Conservation (phyloP, 352 stramenopile species). For the Saprolegnia diclina region DNA sequence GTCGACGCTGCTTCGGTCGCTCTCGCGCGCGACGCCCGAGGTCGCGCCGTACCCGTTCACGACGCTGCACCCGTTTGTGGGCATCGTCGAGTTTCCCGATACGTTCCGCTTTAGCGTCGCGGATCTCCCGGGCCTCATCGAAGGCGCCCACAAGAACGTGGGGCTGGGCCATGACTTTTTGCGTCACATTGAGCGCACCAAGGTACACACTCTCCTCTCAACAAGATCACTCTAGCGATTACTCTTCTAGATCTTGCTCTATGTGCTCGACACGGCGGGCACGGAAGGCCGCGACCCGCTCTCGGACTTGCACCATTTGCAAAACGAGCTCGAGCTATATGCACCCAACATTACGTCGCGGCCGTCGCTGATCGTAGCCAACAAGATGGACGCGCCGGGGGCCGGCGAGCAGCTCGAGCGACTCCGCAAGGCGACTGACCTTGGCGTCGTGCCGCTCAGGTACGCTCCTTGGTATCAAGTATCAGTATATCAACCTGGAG, state of each 20-base stretch:
- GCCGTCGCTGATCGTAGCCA: slow-evolving; percentile 79
- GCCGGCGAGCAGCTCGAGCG: slow-evolving; percentile 77
- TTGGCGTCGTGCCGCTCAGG: slow-evolving; percentile 77
- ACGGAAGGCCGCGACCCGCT: slow-evolving; percentile 74
- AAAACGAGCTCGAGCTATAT: slow-evolving; percentile 83
- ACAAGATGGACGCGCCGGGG: slow-evolving; percentile 86
- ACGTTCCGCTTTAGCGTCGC: slow-evolving; percentile 88
- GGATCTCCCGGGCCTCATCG: slow-evolving; percentile 85
- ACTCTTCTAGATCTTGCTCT: slow-evolving; percentile 84
- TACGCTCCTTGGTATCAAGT: slow-evolving; percentile 22
- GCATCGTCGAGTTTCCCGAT: slow-evolving; percentile 93
- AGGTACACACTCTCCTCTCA: slow-evolving; percentile 44
- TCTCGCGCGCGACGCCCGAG: slow-evolving; percentile 90
- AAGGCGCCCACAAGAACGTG: slow-evolving; percentile 91
- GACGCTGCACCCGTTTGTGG: slow-evolving; percentile 94
- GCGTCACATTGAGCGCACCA: slow-evolving; percentile 97
- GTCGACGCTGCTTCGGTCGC: slow-evolving; percentile 89
- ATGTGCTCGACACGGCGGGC: slow-evolving; percentile 76
- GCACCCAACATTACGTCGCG: slow-evolving; percentile 78
- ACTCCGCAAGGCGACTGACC: slow-evolving; percentile 58
- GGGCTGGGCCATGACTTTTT: slow-evolving; percentile 99
- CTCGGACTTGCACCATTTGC: slow-evolving; percentile 67
- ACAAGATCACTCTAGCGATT: too few species aligned
- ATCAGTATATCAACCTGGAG: neutral
- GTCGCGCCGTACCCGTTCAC: slow-evolving; percentile 98